Percentiles rank a stretch among this genome's conserved stretches.
phyloP scores from a whole-genome alignment of 257 asterid species.

The Anisodus acutangulus region DNA sequence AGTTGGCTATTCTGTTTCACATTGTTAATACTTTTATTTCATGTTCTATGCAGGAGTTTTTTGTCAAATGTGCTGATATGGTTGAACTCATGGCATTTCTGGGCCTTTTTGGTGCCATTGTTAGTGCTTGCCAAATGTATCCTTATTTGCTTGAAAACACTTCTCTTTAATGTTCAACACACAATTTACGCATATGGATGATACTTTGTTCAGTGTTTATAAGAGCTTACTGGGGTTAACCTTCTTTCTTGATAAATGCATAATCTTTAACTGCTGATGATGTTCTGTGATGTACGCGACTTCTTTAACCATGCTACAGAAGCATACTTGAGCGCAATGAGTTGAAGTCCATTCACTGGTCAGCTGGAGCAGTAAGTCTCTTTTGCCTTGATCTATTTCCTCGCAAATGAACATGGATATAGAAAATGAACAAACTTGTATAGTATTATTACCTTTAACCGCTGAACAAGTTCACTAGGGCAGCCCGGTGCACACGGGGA shows the following conservation, averaged over 20 bases:
- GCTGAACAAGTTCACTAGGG: background rate
- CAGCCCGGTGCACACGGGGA: no score
- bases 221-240: slow-evolving; percentile 14
- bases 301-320: slow-evolving; percentile 62
- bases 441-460: slow-evolving; percentile 1
- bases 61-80: slow-evolving; percentile 86
- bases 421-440: background rate
- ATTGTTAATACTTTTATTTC: slow-evolving; percentile 6
- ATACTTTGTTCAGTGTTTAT: background rate
- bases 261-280: background rate
- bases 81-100: slow-evolving; percentile 91
- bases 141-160: slow-evolving; percentile 34
- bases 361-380: slow-evolving; percentile 74
- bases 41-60: slow-evolving; percentile 65
- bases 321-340: slow-evolving; percentile 78
- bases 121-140: slow-evolving; percentile 92
- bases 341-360: slow-evolving; percentile 80
- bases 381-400: slow-evolving; percentile 21
- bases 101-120: slow-evolving; percentile 89
- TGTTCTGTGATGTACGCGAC: slow-evolving; percentile 1
- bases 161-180: slow-evolving; percentile 12
- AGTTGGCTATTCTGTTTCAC: background rate
- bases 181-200: background rate
- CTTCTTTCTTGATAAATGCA: slow-evolving; percentile 25
- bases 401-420: background rate